These are phyloP conservation scores for Trichophyton simii DNA, from an alignment of 2,329 filamentous ascomycete genomes.

Conservation along the genomic window DNA sequence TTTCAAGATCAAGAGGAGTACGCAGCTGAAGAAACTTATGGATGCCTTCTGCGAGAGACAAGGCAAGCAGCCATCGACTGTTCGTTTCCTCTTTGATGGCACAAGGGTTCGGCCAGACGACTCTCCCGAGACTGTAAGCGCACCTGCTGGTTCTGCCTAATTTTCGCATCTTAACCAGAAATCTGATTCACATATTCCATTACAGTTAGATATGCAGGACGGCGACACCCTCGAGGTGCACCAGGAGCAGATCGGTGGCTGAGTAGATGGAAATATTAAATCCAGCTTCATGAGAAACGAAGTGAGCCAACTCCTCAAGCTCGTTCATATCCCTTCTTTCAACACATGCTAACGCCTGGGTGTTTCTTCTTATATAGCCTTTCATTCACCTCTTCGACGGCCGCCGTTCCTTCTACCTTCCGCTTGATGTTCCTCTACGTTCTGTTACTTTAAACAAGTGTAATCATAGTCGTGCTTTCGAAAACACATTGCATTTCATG, in stretches of 20 bases:
- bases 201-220: constrained; percentile 52
- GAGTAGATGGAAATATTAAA: background rate
- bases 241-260: constrained; percentile 89
- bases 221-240: constrained; percentile 95
- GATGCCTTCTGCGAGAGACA: constrained; percentile 93
- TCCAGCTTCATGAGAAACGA: background rate
- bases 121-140: constrained; percentile 78
- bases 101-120: constrained; percentile 78
- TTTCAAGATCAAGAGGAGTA: constrained; percentile 98
- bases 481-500: background rate
- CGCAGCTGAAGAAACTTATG: constrained; percentile 95
- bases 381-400: background rate
- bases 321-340: background rate
- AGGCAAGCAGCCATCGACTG: constrained; percentile 71
- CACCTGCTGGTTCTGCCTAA: constrained; percentile 1
- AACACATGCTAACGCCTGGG: background rate
- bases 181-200: constrained; percentile 4
- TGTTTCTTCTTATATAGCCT: background rate
- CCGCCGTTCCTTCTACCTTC: background rate
- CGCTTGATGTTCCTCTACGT: background rate
- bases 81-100: constrained; percentile 95
- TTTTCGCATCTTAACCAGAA: background rate
- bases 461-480: background rate
- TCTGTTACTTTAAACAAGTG: background rate
- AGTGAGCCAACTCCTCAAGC: background rate